Conservation (phyloP, 148 eudicot species). For the Camellia sinensis region DNA sequence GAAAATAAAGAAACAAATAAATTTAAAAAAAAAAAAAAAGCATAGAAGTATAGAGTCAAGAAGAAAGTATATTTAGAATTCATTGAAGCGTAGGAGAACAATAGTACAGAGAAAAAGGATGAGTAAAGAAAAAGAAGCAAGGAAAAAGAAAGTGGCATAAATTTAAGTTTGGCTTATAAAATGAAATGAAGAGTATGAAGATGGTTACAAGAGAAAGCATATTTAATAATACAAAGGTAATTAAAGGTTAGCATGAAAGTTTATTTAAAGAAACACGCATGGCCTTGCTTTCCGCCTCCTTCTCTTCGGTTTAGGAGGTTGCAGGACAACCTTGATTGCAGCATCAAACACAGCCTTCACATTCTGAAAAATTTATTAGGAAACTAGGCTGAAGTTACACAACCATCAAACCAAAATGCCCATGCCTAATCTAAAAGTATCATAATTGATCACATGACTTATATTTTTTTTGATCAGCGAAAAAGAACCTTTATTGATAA, state of each 20-base stretch:
- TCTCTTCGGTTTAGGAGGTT: constrained; percentile 69
- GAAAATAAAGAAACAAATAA: not conserved
- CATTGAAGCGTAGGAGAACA: not conserved
- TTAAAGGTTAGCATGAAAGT: not conserved
- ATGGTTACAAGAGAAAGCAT: not conserved
- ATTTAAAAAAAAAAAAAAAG: not conserved
- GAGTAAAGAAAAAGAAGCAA: not conserved
- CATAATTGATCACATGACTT: no score
- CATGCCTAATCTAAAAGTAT: no score
- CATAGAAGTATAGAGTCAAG: not conserved
- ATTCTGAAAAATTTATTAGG: constrained; percentile 31
- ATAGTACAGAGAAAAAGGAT: constrained; percentile 1
- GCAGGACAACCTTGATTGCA: constrained; percentile 63
- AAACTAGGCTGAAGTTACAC: no score
- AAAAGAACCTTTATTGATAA: no score
- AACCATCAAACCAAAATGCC: no score
- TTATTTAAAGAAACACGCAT: constrained; percentile 30
- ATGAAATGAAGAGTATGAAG: not conserved
- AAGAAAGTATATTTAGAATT: not conserved
- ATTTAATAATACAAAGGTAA: no score
- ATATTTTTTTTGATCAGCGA: no score
- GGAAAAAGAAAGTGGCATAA: not conserved
- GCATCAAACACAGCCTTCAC: constrained; percentile 71
- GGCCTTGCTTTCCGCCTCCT: constrained; percentile 31
- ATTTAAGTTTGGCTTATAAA: not conserved